Evolutionary conservation across 345 rosid genomes (phyloP), one percentile per base, ranked within the genome.

Genomic region (Lagerstroemia speciosa): DNA sequence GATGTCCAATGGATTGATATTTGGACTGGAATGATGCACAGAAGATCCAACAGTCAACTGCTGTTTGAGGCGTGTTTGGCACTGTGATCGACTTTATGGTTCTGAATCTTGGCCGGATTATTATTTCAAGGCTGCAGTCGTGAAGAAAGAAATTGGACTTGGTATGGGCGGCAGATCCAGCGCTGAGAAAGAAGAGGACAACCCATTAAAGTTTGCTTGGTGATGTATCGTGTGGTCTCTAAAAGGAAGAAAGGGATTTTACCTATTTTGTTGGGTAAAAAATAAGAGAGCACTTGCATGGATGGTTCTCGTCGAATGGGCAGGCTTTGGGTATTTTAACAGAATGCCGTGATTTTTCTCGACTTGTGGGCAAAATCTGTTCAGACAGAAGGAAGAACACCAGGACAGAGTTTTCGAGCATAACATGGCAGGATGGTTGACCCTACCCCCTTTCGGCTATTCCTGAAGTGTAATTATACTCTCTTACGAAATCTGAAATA

Each of bases 391-490:
- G 32, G 9, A 58, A 29, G 14, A 26, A 24, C 17, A 66, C n/a
- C 8, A 11, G 34, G 46, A 41, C 48, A 73, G 62, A 66, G 33
- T 53, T 41, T n/a, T 67, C 68, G 45, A 78, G 83, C 78, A 78
- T 83, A 79, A 83, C 69, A 61, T 50, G 76, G 71, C 45, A 8
- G 61, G 77, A 71, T 55, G 69, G 66, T 61, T 65, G 24, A 34
- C 57, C 30, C 61, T 26, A 67, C 2, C 14, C 78, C 86, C 86
- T 85, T 85, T 82, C 78, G 60, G 76, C 83, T 76, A 68, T 68
- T 76, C 86, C 82, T 65, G 78, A 83, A 76, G 76, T 83, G 92
- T 87, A 83, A 82, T 71, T 70, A 64, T 72, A 78, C 79, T 74
- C 81, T 66, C 1, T 27, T n/a, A n/a, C n/a, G n/a, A n/a, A n/a